These are phyloP conservation scores for Psilocybe tampanensis DNA, from an alignment of 768 basidiomycete species.

Conservation along the genomic window DNA sequence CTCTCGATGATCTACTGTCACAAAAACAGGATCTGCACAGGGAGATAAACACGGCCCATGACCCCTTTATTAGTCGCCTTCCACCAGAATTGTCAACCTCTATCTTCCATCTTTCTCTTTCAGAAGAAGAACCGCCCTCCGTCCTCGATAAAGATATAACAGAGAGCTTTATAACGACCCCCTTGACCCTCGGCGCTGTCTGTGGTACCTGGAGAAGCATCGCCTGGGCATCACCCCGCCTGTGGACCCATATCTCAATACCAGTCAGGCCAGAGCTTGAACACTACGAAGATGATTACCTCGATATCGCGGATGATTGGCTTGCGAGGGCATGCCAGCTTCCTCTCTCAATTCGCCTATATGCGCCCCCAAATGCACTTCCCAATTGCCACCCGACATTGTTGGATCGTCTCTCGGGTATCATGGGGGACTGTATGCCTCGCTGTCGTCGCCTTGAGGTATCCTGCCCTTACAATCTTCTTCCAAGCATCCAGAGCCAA, in stretches of 20 bases:
- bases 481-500: background rate
- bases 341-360: background rate
- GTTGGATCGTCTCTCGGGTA: background rate
- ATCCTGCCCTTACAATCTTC: background rate
- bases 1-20: background rate
- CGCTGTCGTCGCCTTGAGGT: background rate
- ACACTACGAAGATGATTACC: no score
- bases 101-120: background rate
- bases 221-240: background rate
- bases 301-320: background rate
- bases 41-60: background rate
- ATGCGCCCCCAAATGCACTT: background rate
- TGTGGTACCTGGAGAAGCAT: slow-evolving; percentile 2
- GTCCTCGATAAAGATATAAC: background rate
- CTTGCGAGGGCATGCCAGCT: background rate
- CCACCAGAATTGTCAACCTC: background rate
- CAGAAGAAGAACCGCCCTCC: background rate
- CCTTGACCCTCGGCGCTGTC: slow-evolving; percentile 1
- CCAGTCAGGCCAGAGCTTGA: background rate
- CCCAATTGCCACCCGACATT: background rate
- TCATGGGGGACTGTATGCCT: background rate
- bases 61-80: background rate
- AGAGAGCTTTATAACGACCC: background rate
- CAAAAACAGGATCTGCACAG: background rate
- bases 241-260: slow-evolving; percentile 1